These are phyloP conservation scores for Rhazya stricta DNA, from an alignment of 257 asterid genomes.

Conservation along the genomic window DNA sequence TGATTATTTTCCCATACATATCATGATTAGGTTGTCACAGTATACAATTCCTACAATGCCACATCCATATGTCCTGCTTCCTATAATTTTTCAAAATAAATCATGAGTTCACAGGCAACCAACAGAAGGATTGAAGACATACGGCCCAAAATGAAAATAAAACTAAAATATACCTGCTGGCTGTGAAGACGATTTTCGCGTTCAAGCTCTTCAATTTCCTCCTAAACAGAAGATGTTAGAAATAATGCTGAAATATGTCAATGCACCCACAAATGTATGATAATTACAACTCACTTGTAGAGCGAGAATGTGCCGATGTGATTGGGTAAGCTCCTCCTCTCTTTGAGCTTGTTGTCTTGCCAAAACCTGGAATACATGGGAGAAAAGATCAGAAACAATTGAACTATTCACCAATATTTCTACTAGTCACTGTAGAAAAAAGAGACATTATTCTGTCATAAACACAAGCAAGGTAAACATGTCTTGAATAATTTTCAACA, in stretches of 20 bases:
- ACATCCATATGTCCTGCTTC: neutral
- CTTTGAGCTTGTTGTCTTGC: constrained; percentile 99
- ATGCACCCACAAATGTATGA: neutral
- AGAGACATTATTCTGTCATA: neutral
- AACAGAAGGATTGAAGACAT: neutral
- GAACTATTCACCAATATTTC: neutral
- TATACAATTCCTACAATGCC: neutral
- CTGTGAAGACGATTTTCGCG: constrained; percentile 93
- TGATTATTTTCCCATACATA: neutral
- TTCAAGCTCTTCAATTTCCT: constrained; percentile 98
- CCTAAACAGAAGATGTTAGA: constrained; percentile 47
- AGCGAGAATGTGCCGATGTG: constrained; percentile 96
- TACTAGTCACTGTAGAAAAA: neutral
- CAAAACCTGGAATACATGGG: constrained; percentile 58
- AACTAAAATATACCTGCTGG: constrained; percentile 66
- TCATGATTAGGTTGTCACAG: neutral
- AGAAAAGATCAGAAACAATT: constrained; percentile 20
- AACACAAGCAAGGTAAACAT: neutral
- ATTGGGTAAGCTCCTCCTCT: constrained; percentile 97
- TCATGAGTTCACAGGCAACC: neutral
- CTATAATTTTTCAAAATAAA: neutral
- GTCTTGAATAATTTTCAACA: neutral
- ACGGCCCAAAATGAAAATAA: neutral
- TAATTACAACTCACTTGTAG: constrained; percentile 41
- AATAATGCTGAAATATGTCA: constrained; percentile 7